Evolutionary conservation across 2,329 filamentous ascomycete genomes (phyloP).

Genomic region (Daldinia sp.): DNA sequence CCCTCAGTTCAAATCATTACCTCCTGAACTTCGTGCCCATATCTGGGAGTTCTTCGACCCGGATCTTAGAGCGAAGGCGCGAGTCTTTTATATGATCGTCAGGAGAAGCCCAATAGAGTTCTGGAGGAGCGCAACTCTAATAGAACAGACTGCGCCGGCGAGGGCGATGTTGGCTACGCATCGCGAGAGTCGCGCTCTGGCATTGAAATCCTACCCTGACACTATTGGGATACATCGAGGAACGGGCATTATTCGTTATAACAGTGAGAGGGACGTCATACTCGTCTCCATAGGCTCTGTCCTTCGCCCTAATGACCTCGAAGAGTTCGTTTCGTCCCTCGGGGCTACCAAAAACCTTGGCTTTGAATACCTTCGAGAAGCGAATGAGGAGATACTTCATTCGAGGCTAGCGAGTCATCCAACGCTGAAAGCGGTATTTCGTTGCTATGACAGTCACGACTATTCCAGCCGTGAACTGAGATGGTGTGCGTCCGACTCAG

Average conservation of each 20-base stretch:
- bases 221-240: constrained; percentile 40
- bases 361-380: constrained; percentile 24
- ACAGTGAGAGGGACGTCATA: constrained; percentile 50
- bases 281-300: constrained; percentile 2
- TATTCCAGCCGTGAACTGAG: constrained; percentile 16
- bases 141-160: constrained; percentile 49
- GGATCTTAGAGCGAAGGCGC: constrained; percentile 46
- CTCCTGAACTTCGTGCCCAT: constrained; percentile 52
- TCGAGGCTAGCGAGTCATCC: background rate
- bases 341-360: constrained; percentile 41
- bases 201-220: constrained; percentile 51
- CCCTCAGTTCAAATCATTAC: constrained; percentile 53
- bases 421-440: constrained; percentile 41
- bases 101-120: constrained; percentile 10
- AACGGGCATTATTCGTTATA: constrained; percentile 46
- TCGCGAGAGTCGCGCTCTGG: constrained; percentile 52
- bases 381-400: background rate
- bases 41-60: constrained; percentile 55
- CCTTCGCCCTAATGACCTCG: background rate
- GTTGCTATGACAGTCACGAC: constrained; percentile 7
- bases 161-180: constrained; percentile 50
- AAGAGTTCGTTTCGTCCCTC: background rate
- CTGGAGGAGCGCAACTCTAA: constrained; percentile 42
- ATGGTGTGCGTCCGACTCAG: constrained; percentile 46
- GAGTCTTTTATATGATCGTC: constrained; percentile 45